Base-by-base conservation (phyloP, 179 eudicot species). In the Amaranthus tricolor region DNA sequence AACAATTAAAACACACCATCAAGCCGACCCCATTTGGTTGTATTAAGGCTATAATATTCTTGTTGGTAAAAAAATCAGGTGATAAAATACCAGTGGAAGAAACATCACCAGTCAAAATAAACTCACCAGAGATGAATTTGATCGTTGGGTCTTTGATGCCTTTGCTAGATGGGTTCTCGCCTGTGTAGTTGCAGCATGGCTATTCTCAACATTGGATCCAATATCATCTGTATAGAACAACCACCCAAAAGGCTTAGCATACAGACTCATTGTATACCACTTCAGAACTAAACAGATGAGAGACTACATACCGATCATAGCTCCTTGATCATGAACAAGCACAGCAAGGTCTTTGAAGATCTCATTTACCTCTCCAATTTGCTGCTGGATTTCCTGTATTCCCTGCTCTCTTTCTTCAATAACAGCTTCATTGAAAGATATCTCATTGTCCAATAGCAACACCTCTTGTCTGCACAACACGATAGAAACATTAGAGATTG, bases 271-370 rank as follows among this genome's bases (percentile, higher is more conserved):
- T 43, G 69, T 13, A 15, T 9, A 19, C 24, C n/a, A 43, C 62
- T 62, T 52, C 50, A 68, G 50, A 17, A 6, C 49, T 47, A 65
- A 60, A 57, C 63, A 63, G 57, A 78, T 24, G 54, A 45, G 64
- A 76, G 74, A 21, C 15, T 44, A 40, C 83, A 67, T 80, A 91
- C 98, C 98, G 45, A 94, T 94, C 84, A 90, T 83, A 84, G 82
- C 79, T 84, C 97, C 96, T 86, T 94, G 98, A 43, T 92, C 96
- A 76, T 88, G 93, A 64, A 91, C 98, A 47, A 93, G 85, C 60
- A 91, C 95, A 15, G 97, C 98, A 68, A 92, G 95, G 78, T 92
- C 96, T 83, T 92, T 90, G 73, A 90, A 92, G 50, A 92, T 92
- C 82, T 88, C 95, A 77, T 90, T 90, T 61, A 90, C 95, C 81